Conservation (phyloP, 2,329 filamentous ascomycete species). For the Trichoderma sp. region DNA sequence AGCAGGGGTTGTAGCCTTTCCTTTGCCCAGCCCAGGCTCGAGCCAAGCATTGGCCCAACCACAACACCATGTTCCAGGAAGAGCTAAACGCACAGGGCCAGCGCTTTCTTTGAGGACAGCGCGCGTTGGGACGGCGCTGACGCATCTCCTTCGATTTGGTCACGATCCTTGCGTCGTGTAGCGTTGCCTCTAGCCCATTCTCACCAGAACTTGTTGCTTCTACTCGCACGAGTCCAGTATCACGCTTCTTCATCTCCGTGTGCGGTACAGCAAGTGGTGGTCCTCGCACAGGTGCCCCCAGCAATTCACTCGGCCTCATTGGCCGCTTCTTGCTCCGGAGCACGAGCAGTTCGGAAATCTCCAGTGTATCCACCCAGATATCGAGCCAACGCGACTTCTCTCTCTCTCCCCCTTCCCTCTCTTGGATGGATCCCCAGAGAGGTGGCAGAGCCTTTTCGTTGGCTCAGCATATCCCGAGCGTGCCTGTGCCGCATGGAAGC, state of each 20-base stretch:
- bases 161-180: conserved; percentile 22
- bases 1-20: not conserved
- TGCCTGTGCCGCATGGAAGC: conserved; percentile 19
- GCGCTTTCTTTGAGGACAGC: conserved; percentile 12
- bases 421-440: not conserved
- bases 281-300: not conserved
- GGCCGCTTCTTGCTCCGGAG: not conserved
- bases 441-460: not conserved
- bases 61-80: conserved; percentile 18
- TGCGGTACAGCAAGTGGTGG: not conserved
- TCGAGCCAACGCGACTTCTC: not conserved
- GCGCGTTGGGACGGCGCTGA: conserved; percentile 19
- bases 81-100: conserved; percentile 8
- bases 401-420: not conserved
- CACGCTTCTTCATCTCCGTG: not conserved
- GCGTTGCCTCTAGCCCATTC: conserved; percentile 7
- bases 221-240: not conserved
- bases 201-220: not conserved
- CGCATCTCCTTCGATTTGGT: conserved; percentile 21
- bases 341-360: not conserved
- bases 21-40: conserved; percentile 11
- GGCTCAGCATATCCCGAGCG: conserved; percentile 7
- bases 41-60: conserved; percentile 13
- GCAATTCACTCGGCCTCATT: not conserved
- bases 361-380: not conserved